phyloP scores from a whole-genome alignment of 371 early-diverging fungal species.

The Pancytospora philotis region DNA sequence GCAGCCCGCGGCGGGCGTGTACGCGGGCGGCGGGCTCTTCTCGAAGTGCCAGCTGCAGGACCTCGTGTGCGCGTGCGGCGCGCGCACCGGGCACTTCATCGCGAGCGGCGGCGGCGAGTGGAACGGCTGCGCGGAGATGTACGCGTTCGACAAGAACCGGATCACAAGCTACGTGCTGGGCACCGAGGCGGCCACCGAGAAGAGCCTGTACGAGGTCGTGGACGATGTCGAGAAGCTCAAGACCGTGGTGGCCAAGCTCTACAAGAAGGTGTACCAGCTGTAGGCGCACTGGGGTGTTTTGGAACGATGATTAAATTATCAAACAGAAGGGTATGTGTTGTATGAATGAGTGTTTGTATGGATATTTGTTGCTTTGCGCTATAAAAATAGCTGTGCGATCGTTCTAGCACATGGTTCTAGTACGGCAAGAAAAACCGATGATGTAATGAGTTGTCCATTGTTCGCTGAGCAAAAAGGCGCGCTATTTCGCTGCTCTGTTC shows the following conservation, averaged over 20 bases:
- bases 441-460: too few relatives aligned
- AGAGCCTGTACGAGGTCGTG: slow-evolving; percentile 5
- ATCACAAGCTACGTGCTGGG: slow-evolving; percentile 9
- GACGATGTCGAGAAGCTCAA: slow-evolving; percentile 16
- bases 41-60: background rate
- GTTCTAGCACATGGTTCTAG: too few relatives aligned
- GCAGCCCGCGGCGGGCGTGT: background rate
- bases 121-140: slow-evolving; percentile 10
- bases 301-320: too few relatives aligned
- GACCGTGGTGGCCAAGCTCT: slow-evolving; percentile 11
- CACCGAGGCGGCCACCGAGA: background rate
- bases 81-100: background rate
- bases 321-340: too few relatives aligned
- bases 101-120: background rate
- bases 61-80: slow-evolving; percentile 1
- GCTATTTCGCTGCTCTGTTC: too few relatives aligned
- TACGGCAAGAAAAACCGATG: too few relatives aligned
- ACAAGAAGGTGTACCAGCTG: slow-evolving; percentile 20
- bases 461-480: too few relatives aligned
- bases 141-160: background rate
- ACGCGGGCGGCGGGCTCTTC: slow-evolving; percentile 2
- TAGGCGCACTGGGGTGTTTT: too few relatives aligned
- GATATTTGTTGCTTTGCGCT: too few relatives aligned
- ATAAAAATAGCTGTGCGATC: too few relatives aligned
- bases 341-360: too few relatives aligned